phyloP scores from a whole-genome alignment of 2,329 filamentous ascomycete genomes.

The Fusarium sp. region DNA sequence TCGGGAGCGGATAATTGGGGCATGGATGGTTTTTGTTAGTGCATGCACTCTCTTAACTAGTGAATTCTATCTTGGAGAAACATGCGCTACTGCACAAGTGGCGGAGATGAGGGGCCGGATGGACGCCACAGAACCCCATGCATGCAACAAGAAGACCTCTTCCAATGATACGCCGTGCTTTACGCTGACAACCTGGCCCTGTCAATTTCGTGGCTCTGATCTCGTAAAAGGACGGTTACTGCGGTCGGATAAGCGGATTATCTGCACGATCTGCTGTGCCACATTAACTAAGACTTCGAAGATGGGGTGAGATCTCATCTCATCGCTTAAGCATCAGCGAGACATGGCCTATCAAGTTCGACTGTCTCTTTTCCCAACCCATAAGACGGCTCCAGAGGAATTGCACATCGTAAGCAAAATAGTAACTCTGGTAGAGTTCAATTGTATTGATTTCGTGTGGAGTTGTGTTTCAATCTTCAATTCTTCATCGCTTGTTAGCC shows the following conservation, averaged over 20 bases:
- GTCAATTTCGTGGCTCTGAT: neutral
- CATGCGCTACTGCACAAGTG: neutral
- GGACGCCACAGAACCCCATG: constrained; percentile 4
- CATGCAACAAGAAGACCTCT: constrained; percentile 27
- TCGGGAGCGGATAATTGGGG: constrained; percentile 31
- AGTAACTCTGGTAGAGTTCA: neutral
- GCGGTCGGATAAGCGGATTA: neutral
- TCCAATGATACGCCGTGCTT: constrained; percentile 11
- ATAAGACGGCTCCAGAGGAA: neutral
- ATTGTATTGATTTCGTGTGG: neutral
- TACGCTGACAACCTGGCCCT: constrained; percentile 1
- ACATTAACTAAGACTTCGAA: neutral
- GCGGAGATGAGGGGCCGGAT: constrained; percentile 11
- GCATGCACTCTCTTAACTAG: fast-evolving
- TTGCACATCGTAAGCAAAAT: neutral
- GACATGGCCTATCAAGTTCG: neutral
- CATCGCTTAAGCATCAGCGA: neutral
- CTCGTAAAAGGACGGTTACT: neutral
- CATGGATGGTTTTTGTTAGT: constrained; percentile 19
- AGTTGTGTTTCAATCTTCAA: neutral
- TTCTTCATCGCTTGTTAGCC: neutral
- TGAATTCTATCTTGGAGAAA: constrained; percentile 1
- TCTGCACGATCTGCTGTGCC: neutral
- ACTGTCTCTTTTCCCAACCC: neutral
- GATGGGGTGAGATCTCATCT: neutral